Base-by-base conservation (phyloP, 2,329 filamentous ascomycete species). In the Sporothrix pseudoabietina region DNA sequence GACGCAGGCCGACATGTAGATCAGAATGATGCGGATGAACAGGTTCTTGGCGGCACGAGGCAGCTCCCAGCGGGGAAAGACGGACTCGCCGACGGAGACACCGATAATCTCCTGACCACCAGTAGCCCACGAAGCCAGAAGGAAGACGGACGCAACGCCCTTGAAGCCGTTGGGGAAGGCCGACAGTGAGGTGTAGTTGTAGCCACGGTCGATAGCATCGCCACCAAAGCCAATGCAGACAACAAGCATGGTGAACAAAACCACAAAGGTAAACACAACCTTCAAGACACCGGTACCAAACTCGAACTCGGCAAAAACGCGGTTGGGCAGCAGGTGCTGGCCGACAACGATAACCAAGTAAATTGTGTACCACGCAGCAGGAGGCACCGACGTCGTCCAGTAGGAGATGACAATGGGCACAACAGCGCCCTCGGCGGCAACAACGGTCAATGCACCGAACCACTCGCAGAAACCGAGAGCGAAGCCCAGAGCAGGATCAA, bases 91-190 rank as follows among this genome's bases (percentile, higher is more conserved):
- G 3, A 69, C 72, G 7, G 74, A 92, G 77, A 94, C 91, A 76
- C 87, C 89, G 77, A 94, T 92, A 79, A 94, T 76, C 30, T 76
- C 75, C 57, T 76, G 75, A 16, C 75, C 75, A 90, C 83, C 93
- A 87, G 83, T 94, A 93, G 57, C 91, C 91, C 59, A 92, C 71
- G 54, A 94, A 6, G 91, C 90, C 77, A 94, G 89, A 87, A 90
- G 94, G 82, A 94, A 93, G 80, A 95, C 93, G 0, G 74, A 54
- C 39, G 93, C 84, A 79, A 94, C 91, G 54, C 92, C 92, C 76
- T 93, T 94, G 76, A 89, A 89, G 69, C 87, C 87, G 61, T 94
- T 88, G 1, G 91, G 91, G 49, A 94, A 75, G 22, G 72, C 71
- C 6, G 74, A 71, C 35, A 75, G 55, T 19, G 59, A 63, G n/a